These are phyloP conservation scores for Thymus mandschuricus DNA, from an alignment of 257 asterid genomes.

Conservation along the genomic window DNA sequence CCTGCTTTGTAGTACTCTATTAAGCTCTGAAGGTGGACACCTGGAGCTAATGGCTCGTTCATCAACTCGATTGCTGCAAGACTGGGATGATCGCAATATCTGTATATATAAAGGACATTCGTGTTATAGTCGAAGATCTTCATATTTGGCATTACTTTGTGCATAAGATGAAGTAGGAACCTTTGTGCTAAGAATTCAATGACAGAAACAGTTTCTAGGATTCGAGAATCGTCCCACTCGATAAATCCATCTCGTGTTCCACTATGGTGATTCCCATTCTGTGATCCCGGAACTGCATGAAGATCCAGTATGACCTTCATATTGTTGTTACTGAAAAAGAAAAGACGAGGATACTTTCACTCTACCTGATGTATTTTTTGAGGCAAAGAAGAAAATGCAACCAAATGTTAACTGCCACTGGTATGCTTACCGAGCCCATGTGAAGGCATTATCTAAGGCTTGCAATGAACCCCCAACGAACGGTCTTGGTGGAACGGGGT, in stretches of 20 bases:
- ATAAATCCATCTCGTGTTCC: constrained; percentile 52
- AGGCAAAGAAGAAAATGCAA: not conserved
- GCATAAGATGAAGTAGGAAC: constrained; percentile 26
- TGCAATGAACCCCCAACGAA: constrained; percentile 52
- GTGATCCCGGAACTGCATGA: constrained; percentile 57
- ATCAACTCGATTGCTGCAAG: constrained; percentile 51
- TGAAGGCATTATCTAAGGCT: constrained; percentile 48
- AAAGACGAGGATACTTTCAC: not conserved
- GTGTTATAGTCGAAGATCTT: not conserved
- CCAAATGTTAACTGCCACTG: not conserved
- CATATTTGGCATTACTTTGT: constrained; percentile 3
- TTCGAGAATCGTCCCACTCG: constrained; percentile 50
- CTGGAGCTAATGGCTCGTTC: constrained; percentile 52
- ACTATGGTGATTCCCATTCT: constrained; percentile 60
- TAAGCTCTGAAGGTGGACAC: constrained; percentile 39
- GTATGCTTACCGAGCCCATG: constrained; percentile 48
- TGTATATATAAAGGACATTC: constrained; percentile 18
- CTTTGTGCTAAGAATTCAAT: constrained; percentile 52
- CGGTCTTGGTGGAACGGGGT: constrained; percentile 49
- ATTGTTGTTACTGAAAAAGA: constrained; percentile 40
- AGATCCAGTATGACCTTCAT: constrained; percentile 57
- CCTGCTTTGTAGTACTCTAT: constrained; percentile 48
- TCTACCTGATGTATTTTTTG: not conserved
- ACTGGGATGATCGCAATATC: constrained; percentile 45
- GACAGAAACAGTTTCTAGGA: constrained; percentile 47